Conservation (phyloP, 768 basidiomycete species). For the Termitomyces sp. region DNA sequence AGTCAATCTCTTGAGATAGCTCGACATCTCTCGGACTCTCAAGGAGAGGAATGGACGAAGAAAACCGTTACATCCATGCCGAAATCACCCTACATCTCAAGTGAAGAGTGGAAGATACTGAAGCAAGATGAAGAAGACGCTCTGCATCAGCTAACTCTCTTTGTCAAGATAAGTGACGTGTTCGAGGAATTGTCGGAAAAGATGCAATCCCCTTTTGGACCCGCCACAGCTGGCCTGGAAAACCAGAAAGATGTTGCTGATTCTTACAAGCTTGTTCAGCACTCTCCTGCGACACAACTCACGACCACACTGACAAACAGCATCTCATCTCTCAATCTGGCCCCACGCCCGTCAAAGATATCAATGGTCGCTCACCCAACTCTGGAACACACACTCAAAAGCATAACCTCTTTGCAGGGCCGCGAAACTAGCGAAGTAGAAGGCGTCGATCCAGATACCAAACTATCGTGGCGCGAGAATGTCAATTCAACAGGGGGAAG, state of each 20-base stretch:
- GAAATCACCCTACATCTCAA: constrained; percentile 18
- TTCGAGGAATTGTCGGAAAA: constrained; percentile 9
- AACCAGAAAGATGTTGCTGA: background rate
- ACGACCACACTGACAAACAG: constrained; percentile 1
- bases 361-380: background rate
- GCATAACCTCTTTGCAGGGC: background rate
- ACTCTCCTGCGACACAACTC: background rate
- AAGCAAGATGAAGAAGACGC: constrained; percentile 22
- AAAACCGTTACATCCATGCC: constrained; percentile 18
- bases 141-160: constrained; percentile 19
- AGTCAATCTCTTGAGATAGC: constrained; percentile 30
- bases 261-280: background rate
- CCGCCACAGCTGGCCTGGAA: background rate
- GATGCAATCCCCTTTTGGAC: background rate
- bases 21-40: constrained; percentile 21
- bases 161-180: constrained; percentile 22
- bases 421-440: background rate
- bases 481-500: constrained; percentile 7
- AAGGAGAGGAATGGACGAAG: constrained; percentile 37
- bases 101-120: constrained; percentile 19
- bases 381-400: background rate
- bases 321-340: constrained; percentile 10
- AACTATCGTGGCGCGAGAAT: constrained; percentile 14
- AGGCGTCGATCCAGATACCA: background rate
- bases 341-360: constrained; percentile 11